Base-by-base conservation (phyloP, 768 basidiomycete species). In the Dendrothele bispora region DNA sequence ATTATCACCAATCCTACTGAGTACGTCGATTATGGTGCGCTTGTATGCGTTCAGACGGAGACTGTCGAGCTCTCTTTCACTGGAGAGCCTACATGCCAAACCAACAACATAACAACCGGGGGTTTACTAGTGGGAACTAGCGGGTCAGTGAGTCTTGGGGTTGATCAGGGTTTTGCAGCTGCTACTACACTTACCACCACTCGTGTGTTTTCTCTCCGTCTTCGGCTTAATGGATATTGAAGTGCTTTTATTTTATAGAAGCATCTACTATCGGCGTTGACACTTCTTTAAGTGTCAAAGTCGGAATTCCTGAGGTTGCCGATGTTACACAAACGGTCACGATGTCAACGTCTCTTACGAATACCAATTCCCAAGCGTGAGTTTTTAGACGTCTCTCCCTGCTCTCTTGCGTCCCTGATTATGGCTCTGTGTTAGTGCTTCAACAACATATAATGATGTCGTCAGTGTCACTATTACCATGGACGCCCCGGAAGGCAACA, bases 11-110 rank as follows among this genome's bases (percentile, higher is more conserved):
- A n/a, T n/a, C n/a, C n/a, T n/a, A n/a, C n/a, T n/a, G n/a, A n/a
- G n/a, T n/a, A n/a, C n/a, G n/a, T n/a, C n/a, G n/a, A n/a, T n/a
- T n/a, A n/a, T n/a, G n/a, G n/a, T n/a, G n/a, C n/a, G n/a, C n/a
- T n/a, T n/a, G n/a, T n/a, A n/a, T n/a, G n/a, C n/a, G n/a, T n/a
- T n/a, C n/a, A n/a, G n/a, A n/a, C n/a, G n/a, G n/a, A n/a, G n/a
- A n/a, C n/a, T n/a, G n/a, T n/a, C n/a, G n/a, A n/a, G n/a, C n/a
- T n/a, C n/a, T n/a, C n/a, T n/a, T n/a, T n/a, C n/a, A n/a, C n/a
- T n/a, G n/a, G n/a, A n/a, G n/a, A n/a, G 7, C 39, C 39, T 40
- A 40, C 39, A 5, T 40, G 39, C 39, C 39, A 40, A 40, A 18
- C 39, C 5, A 40, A 40, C 18, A 40, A 40, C 14, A 21, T 40